phyloP scores from a whole-genome alignment of 208 protist species.

The Crithidia thermophila region DNA sequence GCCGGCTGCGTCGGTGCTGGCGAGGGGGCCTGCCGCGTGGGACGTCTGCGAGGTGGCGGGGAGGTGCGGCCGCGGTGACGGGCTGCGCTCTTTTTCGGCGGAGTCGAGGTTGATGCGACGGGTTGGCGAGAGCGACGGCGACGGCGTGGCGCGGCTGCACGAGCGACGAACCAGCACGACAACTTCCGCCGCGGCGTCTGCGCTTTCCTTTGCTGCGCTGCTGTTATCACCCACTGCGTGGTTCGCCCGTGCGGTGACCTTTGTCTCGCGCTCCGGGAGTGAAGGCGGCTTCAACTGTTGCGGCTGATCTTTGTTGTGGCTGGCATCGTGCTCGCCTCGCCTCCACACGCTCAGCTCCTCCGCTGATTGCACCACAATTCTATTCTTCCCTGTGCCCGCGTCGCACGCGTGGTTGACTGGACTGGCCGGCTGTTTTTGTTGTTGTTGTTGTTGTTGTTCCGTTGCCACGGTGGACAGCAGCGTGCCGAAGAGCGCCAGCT shows the following conservation, averaged over 20 bases:
- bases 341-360: conserved; percentile 26
- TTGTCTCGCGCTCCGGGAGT: not conserved
- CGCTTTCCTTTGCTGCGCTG: too few relatives aligned
- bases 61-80: conserved; percentile 6
- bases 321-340: conserved; percentile 2
- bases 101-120: not conserved
- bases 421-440: not conserved
- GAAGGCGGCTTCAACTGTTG: not conserved
- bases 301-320: not conserved
- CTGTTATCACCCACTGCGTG: not conserved
- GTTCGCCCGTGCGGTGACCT: not conserved
- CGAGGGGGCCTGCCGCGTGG: too few relatives aligned
- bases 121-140: not conserved
- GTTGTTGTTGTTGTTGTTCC: conserved; percentile 22
- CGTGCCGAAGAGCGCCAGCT: conserved; percentile 27
- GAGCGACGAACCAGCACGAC: conserved; percentile 29
- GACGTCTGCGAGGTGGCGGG: too few relatives aligned
- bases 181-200: conserved; percentile 8
- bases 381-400: not conserved
- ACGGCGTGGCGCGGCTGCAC: conserved; percentile 9
- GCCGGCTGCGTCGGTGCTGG: too few relatives aligned
- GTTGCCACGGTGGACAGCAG: conserved; percentile 26
- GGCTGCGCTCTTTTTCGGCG: conserved; percentile 8
- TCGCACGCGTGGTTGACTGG: too few relatives aligned
- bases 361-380: conserved; percentile 5